These are phyloP conservation scores for Aspergillus asperescens DNA, from an alignment of 495 filamentous ascomycete species.

Conservation along the genomic window DNA sequence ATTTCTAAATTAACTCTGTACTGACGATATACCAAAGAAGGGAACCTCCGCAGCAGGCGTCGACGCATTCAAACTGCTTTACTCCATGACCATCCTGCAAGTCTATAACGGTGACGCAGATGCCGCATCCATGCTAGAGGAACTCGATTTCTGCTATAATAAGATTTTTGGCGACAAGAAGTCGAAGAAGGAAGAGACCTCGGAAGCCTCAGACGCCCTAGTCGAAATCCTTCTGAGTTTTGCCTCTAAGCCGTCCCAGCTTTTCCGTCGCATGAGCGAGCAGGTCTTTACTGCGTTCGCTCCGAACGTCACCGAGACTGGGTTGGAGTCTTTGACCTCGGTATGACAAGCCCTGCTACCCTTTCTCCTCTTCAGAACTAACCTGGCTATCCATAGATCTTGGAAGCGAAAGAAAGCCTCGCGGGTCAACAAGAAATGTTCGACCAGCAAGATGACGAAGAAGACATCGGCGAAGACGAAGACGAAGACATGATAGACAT, in stretches of 20 bases:
- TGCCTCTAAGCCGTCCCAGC: slow-evolving; percentile 74
- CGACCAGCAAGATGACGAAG: slow-evolving; percentile 64
- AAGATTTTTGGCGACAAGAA: slow-evolving; percentile 48
- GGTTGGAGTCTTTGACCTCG: slow-evolving; percentile 64
- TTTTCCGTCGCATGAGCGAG: slow-evolving; percentile 80
- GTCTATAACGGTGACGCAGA: slow-evolving; percentile 87
- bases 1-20: slow-evolving; percentile 1
- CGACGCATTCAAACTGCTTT: slow-evolving; percentile 70
- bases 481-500: slow-evolving; percentile 34
- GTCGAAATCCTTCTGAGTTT: slow-evolving; percentile 86
- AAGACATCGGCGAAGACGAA: slow-evolving; percentile 24
- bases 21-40: slow-evolving; percentile 25
- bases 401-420: slow-evolving; percentile 73
- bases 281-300: slow-evolving; percentile 82
- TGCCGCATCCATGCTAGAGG: slow-evolving; percentile 67
- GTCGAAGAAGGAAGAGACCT: slow-evolving; percentile 46
- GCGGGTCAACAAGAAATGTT: slow-evolving; percentile 84
- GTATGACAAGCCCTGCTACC: slow-evolving; percentile 29
- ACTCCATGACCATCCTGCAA: slow-evolving; percentile 79
- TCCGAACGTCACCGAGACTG: slow-evolving; percentile 60
- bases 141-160: slow-evolving; percentile 66
- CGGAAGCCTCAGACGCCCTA: slow-evolving; percentile 65
- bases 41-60: slow-evolving; percentile 28
- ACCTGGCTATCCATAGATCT: slow-evolving; percentile 39
- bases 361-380: neutral